phyloP scores from a whole-genome alignment of 1,284 basidiomycete species.

The Coriolopsis trogii region DNA sequence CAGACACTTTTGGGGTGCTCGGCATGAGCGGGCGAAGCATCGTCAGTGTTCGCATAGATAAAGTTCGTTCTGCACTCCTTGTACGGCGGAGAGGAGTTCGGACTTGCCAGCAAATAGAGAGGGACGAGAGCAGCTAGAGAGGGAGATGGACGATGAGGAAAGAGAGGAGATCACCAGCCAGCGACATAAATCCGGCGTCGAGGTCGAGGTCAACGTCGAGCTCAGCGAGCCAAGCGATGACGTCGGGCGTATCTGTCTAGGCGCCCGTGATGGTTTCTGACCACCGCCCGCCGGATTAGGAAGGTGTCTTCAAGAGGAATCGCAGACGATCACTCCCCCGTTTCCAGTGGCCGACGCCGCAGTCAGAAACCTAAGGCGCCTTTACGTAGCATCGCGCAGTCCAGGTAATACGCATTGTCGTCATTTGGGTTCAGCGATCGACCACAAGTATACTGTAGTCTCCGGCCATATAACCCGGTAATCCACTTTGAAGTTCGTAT shows the following conservation, averaged over 20 bases:
- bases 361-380: too few relatives aligned
- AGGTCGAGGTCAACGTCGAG: conserved; percentile 1
- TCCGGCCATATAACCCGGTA: too few relatives aligned
- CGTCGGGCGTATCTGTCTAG: conserved; percentile 12
- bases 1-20: conserved; percentile 27
- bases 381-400: too few relatives aligned
- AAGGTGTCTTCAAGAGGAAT: conserved; percentile 13
- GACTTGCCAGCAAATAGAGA: not conserved
- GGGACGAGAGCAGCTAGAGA: not conserved
- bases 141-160: conserved; percentile 1
- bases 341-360: too few relatives aligned
- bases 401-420: too few relatives aligned
- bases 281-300: conserved; percentile 14
- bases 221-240: conserved; percentile 5
- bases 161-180: conserved; percentile 1
- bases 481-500: too few relatives aligned
- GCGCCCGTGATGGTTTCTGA: conserved; percentile 4
- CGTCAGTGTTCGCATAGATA: conserved; percentile 19
- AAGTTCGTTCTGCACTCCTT: conserved; percentile 15
- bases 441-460: too few relatives aligned
- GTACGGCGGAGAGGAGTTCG: not conserved
- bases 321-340: conserved; percentile 19
- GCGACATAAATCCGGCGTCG: conserved; percentile 6
- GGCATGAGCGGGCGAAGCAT: conserved; percentile 24
- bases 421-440: too few relatives aligned